Evolutionary conservation across 2,329 filamentous ascomycete genomes (phyloP).

Genomic region (Aspergillus oerlinghausenensis): DNA sequence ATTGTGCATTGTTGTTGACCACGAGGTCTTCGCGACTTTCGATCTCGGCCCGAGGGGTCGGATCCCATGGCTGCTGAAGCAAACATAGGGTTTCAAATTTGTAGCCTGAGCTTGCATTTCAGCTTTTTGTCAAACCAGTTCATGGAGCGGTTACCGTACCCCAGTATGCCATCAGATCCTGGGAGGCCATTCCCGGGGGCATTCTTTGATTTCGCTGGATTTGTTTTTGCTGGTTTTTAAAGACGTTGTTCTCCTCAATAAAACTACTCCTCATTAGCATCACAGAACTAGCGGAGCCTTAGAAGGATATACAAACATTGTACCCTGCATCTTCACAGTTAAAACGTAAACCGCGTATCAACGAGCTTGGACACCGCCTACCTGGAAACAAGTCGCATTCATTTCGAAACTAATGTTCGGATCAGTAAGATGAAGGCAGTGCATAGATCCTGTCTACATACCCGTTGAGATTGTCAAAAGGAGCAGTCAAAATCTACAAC

Average conservation of each 20-base stretch:
- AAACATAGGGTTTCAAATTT: constrained; percentile 90
- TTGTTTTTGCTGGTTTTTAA: constrained; percentile 60
- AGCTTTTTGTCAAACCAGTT: neutral
- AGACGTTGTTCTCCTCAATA: constrained; percentile 83
- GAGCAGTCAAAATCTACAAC: constrained; percentile 72
- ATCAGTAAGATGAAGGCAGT: constrained; percentile 7
- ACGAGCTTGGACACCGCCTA: constrained; percentile 36
- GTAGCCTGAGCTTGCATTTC: constrained; percentile 59
- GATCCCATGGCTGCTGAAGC: constrained; percentile 68
- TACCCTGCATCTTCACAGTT: constrained; percentile 41
- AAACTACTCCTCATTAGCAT: constrained; percentile 54
- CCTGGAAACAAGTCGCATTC: constrained; percentile 89
- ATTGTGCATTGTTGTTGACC: constrained; percentile 88
- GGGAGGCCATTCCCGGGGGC: constrained; percentile 54
- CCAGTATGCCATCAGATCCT: constrained; percentile 89
- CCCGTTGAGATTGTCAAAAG: constrained; percentile 78
- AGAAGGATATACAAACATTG: constrained; percentile 43
- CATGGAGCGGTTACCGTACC: constrained; percentile 47
- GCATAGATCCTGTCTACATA: constrained; percentile 36
- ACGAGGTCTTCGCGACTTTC: constrained; percentile 65
- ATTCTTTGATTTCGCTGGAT: constrained; percentile 51
- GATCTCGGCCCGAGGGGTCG: constrained; percentile 69
- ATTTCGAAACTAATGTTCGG: constrained; percentile 71
- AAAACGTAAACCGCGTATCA: constrained; percentile 9
- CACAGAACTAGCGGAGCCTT: neutral